Evolutionary conservation across 371 early-diverging fungal species (phyloP).

Genomic region (Nematocida major): DNA sequence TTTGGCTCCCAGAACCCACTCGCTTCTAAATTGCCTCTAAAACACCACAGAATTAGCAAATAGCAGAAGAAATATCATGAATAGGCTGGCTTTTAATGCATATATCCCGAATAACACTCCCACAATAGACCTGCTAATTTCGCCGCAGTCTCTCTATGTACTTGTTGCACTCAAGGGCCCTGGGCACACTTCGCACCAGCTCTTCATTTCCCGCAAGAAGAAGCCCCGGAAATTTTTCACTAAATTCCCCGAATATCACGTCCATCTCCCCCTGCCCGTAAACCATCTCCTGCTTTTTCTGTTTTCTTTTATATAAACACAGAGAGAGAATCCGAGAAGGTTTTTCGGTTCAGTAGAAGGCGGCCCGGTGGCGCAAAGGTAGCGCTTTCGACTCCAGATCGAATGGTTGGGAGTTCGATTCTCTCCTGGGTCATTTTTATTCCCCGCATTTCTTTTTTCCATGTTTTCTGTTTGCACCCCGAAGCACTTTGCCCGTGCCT

Average conservation of each 20-base stretch:
- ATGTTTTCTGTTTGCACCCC: slow-evolving; percentile 4
- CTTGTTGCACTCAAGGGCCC: neutral
- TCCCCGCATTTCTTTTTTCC: slow-evolving; percentile 3
- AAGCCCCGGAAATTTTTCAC: neutral
- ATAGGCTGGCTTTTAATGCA: too few species aligned
- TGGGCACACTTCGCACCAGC: neutral
- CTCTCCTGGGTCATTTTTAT: slow-evolving; percentile 59
- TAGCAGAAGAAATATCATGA: too few species aligned
- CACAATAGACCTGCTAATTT: neutral
- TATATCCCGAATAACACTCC: neutral
- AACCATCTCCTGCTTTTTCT: neutral
- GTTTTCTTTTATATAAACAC: neutral
- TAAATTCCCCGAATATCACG: slow-evolving; percentile 2
- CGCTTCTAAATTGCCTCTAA: too few species aligned
- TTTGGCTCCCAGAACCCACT: too few species aligned
- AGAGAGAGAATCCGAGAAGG: neutral
- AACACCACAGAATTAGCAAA: too few species aligned
- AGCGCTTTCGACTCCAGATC: slow-evolving; percentile 64
- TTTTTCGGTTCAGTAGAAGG: neutral
- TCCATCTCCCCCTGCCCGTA: neutral
- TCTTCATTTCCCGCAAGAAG: neutral
- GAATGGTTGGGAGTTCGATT: slow-evolving; percentile 63
- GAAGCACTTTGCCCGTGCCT: neutral
- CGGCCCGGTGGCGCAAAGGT: slow-evolving; percentile 63
- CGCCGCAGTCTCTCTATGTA: neutral